Evolutionary conservation across 2,329 filamentous ascomycete species (phyloP).

Genomic region (Emergomyces pasteurianus): DNA sequence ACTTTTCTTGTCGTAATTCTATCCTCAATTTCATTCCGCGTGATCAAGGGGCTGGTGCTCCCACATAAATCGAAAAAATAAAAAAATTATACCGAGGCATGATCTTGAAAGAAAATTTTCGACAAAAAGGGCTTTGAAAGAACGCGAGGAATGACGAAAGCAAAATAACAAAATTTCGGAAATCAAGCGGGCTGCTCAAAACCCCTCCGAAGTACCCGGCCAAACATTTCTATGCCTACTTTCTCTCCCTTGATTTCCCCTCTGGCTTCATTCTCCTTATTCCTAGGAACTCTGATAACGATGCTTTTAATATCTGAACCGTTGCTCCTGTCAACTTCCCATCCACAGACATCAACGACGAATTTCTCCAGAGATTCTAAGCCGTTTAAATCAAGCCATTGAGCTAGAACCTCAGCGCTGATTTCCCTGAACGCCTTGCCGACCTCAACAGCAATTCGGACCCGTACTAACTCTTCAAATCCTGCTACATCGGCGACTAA

Average conservation of each 20-base stretch:
- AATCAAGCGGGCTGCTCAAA: slow-evolving; percentile 67
- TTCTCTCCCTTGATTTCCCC: slow-evolving; percentile 92
- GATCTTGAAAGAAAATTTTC: slow-evolving; percentile 1
- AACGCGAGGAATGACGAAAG: slow-evolving; percentile 4
- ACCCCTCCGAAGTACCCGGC: slow-evolving; percentile 62
- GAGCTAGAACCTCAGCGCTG: slow-evolving; percentile 54
- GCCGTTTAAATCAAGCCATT: slow-evolving; percentile 59
- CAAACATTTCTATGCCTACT: slow-evolving; percentile 48
- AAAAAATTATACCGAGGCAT: not conserved
- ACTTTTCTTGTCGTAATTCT: not conserved
- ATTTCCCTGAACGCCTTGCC: slow-evolving; percentile 70
- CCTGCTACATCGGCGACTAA: slow-evolving; percentile 86
- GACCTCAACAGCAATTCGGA: slow-evolving; percentile 79
- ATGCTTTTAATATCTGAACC: slow-evolving; percentile 15
- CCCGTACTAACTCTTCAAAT: slow-evolving; percentile 87
- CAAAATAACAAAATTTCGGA: slow-evolving; percentile 7
- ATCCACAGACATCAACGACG: slow-evolving; percentile 72
- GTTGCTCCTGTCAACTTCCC: slow-evolving; percentile 58
- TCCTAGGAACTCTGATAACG: slow-evolving; percentile 68
- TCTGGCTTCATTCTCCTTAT: slow-evolving; percentile 96
- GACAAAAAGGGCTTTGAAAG: slow-evolving; percentile 1
- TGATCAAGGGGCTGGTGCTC: not conserved
- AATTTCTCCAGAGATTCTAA: slow-evolving; percentile 62
- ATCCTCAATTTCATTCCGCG: not conserved
- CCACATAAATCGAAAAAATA: not conserved